Percentiles rank a stretch among this genome's conserved stretches.
Conservation (phyloP, 2,329 filamentous ascomycete species). For the Ceratocystis ficicola region DNA sequence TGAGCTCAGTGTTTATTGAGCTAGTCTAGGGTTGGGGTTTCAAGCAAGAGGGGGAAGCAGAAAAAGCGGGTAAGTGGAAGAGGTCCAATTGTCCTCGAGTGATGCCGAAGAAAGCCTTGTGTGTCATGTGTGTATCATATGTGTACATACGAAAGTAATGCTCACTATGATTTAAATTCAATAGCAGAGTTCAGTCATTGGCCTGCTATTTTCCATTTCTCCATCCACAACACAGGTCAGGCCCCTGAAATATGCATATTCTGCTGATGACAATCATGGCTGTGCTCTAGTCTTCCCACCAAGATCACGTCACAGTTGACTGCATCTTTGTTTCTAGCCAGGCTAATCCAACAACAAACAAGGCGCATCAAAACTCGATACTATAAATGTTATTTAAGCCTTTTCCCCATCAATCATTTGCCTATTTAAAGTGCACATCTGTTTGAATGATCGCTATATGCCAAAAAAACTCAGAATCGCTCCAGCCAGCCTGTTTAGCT, state of each 20-base stretch:
- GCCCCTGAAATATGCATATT: neutral
- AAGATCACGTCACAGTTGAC: neutral
- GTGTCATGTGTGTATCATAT: neutral
- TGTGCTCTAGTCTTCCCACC: neutral
- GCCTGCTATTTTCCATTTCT: too few relatives aligned
- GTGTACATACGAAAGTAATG: neutral
- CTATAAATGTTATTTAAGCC: too few relatives aligned
- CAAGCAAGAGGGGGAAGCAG: neutral
- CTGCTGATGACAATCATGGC: neutral
- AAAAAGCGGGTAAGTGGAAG: neutral
- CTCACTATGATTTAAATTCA: too few relatives aligned
- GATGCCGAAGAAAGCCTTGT: neutral
- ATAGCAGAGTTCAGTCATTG: too few relatives aligned
- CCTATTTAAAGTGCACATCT: too few relatives aligned
- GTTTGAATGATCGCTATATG: too few relatives aligned
- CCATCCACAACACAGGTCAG: neutral
- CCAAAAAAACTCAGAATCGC: neutral
- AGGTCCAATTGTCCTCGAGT: neutral
- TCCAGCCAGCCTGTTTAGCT: neutral
- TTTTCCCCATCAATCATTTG: too few relatives aligned
- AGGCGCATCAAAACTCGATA: too few relatives aligned
- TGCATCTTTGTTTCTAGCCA: neutral
- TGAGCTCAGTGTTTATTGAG: neutral
- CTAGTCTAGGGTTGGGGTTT: neutral
- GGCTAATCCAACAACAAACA: neutral